phyloP scores from a whole-genome alignment of 2,329 filamentous ascomycete species.

The Ascochyta clinopodiicola region DNA sequence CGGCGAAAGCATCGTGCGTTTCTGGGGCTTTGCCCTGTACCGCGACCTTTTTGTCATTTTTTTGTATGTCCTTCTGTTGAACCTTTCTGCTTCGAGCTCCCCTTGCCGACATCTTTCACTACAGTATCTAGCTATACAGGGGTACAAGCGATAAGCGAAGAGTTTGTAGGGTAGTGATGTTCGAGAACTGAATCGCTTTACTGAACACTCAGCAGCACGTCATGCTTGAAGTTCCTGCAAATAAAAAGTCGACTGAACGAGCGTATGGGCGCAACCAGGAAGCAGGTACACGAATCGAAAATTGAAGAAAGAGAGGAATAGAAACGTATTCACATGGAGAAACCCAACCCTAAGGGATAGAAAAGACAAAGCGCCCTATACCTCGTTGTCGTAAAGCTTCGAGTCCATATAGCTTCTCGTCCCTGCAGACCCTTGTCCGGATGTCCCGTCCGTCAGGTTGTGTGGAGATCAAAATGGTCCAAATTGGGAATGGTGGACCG shows the following conservation, averaged over 20 bases:
- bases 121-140: not conserved
- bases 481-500: conserved; percentile 29
- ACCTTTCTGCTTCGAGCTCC: conserved; percentile 50
- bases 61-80: conserved; percentile 49
- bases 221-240: not conserved
- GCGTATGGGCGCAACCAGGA: not conserved
- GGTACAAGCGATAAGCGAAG: not conserved
- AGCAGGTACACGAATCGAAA: not conserved
- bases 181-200: not conserved
- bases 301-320: not conserved
- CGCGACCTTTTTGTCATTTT: conserved; percentile 48
- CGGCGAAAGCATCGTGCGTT: conserved; percentile 36
- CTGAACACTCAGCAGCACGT: not conserved
- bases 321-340: not conserved
- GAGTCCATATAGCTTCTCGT: conserved; percentile 34
- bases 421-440: conserved; percentile 34
- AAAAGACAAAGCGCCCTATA: conserved; percentile 19
- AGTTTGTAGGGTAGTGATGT: not conserved
- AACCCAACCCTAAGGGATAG: conserved; percentile 17
- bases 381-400: not conserved
- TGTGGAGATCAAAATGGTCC: conserved; percentile 32
- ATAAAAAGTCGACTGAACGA: not conserved
- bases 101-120: conserved; percentile 46
- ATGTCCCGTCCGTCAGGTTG: conserved; percentile 32
- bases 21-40: conserved; percentile 40